These are phyloP conservation scores for Nitzschia palea DNA, from an alignment of 108 stramenopile species.

Conservation along the genomic window DNA sequence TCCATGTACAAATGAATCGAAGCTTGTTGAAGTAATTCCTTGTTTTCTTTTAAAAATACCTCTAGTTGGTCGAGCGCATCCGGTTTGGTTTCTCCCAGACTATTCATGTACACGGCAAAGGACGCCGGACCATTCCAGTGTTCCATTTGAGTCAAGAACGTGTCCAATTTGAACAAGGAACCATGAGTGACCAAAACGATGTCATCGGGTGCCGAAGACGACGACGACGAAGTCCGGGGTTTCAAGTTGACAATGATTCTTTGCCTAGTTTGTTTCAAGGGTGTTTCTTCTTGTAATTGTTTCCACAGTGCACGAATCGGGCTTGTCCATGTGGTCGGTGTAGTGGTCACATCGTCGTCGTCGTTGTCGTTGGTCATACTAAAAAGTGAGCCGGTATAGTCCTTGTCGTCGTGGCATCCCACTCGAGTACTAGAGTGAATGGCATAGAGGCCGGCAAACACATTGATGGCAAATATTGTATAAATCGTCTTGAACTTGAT, in stretches of 20 bases:
- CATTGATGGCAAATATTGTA: no score
- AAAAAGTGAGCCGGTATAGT: no score
- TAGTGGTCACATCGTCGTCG: no score
- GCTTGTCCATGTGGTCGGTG: no score
- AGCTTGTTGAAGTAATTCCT: neutral
- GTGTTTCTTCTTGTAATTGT: neutral
- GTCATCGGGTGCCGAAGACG: neutral
- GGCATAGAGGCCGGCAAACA: no score
- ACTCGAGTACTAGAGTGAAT: no score
- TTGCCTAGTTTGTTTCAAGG: neutral
- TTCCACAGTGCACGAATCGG: neutral
- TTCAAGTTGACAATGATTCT: neutral
- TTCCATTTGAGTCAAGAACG: slow-evolving; percentile 2
- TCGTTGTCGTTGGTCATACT: no score
- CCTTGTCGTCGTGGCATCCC: no score
- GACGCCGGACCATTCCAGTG: slow-evolving; percentile 24
- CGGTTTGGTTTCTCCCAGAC: neutral
- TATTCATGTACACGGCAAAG: slow-evolving; percentile 7
- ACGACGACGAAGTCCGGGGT: neutral
- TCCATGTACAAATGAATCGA: slow-evolving; percentile 16
- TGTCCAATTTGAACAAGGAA: slow-evolving; percentile 6
- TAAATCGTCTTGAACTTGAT: no score
- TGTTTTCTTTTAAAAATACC: neutral
- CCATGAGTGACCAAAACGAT: slow-evolving; percentile 7
- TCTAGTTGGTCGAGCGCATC: neutral